Evolutionary conservation across 805 yeast species (phyloP).

Genomic region (Kluyveromyces nonfermentans): DNA sequence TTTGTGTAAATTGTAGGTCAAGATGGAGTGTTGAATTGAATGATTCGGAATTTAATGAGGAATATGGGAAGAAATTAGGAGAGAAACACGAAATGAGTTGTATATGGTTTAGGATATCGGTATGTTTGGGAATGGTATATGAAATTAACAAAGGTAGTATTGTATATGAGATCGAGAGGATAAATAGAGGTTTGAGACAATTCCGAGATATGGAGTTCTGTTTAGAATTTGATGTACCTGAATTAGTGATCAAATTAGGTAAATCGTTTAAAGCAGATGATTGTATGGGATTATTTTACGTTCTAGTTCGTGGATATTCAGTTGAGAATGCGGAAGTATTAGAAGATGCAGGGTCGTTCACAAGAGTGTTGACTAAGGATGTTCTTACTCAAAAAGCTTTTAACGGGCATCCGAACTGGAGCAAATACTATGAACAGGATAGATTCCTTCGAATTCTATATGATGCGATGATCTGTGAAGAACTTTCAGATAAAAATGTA

Average conservation of each 20-base stretch:
- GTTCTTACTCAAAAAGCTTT: conserved; percentile 3
- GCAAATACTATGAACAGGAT: conserved; percentile 12
- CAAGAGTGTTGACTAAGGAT: conserved; percentile 7
- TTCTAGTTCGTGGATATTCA: conserved; percentile 12
- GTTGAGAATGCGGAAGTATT: background rate
- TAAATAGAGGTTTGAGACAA: background rate
- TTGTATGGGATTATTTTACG: conserved; percentile 3
- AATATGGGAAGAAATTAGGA: conserved; percentile 6
- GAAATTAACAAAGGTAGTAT: conserved; percentile 8
- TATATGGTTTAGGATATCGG: conserved; percentile 10
- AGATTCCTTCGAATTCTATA: conserved; percentile 1
- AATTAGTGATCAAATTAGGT: background rate
- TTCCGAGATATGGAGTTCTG: background rate
- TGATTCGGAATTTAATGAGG: conserved; percentile 5
- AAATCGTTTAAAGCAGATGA: background rate
- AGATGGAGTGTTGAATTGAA: conserved; percentile 8
- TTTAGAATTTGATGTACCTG: background rate
- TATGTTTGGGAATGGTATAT: conserved; percentile 10
- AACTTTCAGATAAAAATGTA: background rate
- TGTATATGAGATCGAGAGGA: conserved; percentile 10
- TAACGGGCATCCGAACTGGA: conserved; percentile 17
- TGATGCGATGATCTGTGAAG: background rate
- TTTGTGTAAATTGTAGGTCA: conserved; percentile 10
- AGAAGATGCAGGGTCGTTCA: conserved; percentile 13
- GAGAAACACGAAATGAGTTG: conserved; percentile 8